Evolutionary conservation across 2,329 filamentous ascomycete genomes (phyloP), one percentile per base, ranked within the genome.

Genomic region (Fusarium sarcochroum): DNA sequence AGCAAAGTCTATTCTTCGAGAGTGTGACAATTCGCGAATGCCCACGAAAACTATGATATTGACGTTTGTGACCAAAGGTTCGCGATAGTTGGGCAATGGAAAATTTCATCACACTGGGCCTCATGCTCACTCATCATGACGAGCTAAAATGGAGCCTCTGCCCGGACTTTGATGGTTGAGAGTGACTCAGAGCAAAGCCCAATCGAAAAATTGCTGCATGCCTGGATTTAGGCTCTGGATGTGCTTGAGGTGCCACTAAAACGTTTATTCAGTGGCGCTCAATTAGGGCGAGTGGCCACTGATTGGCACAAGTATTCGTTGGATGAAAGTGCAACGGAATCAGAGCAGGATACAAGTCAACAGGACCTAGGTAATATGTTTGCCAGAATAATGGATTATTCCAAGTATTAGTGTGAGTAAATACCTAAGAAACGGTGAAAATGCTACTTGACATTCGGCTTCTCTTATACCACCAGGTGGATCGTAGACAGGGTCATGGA

Each of bases 111-210:
- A 58, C 61, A 46, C 48, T 54, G 52, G 67, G 63, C 64, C 63
- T 74, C 69, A 71, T 67, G 69, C 66, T 71, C 68, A 70, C 66
- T 74, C 65, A 68, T 72, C 66, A 72, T 73, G 63, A 61, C 60
- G 61, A 66, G 63, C 67, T 65, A 71, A 64, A 72, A 71, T 52
- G 63, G 51, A 61, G 66, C 66, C 56, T 60, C 44, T 71, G 62
- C 49, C 50, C 45, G 21, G 57, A 60, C 48, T 56, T 58, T 69
- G 53, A 57, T 68, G 53, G 65, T 68, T 72, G 48, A 69, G 56
- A 53, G 58, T 67, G 67, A 67, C 62, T 72, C 70, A 73, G 58
- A 64, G 60, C 58, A 37, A 59, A 57, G 61, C 62, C 56, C 52
- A 63, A 65, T 46, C 38, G 37, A 64, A 65, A 30, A 56, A 49